Conservation (phyloP, 2,329 filamentous ascomycete species). For the Akanthomyces muscarius region DNA sequence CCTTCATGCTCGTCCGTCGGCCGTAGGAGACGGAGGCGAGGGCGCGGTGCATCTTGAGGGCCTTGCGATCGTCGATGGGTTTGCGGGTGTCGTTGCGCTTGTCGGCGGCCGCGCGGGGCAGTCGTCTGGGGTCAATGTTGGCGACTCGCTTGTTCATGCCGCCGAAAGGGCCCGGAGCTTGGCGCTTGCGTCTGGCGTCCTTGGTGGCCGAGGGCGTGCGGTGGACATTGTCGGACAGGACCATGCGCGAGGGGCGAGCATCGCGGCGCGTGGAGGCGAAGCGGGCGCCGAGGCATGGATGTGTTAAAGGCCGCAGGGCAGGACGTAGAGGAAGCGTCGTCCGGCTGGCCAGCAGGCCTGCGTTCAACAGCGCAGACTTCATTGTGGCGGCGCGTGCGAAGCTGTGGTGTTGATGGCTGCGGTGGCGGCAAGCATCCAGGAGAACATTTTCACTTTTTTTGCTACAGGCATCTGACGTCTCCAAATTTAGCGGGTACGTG, state of each 20-base stretch:
- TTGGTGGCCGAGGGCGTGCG: conserved; percentile 34
- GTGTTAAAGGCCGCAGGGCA: neutral
- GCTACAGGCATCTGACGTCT: neutral
- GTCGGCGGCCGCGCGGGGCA: conserved; percentile 21
- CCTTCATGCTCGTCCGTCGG: conserved; percentile 50
- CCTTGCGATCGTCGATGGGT: conserved; percentile 52
- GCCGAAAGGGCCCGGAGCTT: conserved; percentile 47
- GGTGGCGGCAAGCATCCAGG: neutral
- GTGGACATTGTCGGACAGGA: conserved; percentile 51
- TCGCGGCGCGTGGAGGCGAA: conserved; percentile 8
- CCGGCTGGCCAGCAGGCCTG: conserved; percentile 6
- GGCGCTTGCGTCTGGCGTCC: conserved; percentile 34
- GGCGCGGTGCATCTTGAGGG: conserved; percentile 88
- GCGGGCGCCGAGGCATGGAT: neutral
- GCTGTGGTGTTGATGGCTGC: neutral
- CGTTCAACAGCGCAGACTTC: conserved; percentile 4
- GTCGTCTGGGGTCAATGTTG: conserved; percentile 30
- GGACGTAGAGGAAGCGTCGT: neutral
- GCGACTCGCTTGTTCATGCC: conserved; percentile 54
- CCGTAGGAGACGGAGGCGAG: conserved; percentile 74
- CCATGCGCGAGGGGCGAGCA: conserved; percentile 46
- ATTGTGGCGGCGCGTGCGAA: conserved; percentile 1
- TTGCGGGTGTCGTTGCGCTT: conserved; percentile 31
- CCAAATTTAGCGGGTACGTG: conserved; percentile 15
- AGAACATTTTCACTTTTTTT: conserved; percentile 15